Evolutionary conservation across 2,329 filamentous ascomycete genomes (phyloP).

Genomic region (Beauveria pseudobassiana): DNA sequence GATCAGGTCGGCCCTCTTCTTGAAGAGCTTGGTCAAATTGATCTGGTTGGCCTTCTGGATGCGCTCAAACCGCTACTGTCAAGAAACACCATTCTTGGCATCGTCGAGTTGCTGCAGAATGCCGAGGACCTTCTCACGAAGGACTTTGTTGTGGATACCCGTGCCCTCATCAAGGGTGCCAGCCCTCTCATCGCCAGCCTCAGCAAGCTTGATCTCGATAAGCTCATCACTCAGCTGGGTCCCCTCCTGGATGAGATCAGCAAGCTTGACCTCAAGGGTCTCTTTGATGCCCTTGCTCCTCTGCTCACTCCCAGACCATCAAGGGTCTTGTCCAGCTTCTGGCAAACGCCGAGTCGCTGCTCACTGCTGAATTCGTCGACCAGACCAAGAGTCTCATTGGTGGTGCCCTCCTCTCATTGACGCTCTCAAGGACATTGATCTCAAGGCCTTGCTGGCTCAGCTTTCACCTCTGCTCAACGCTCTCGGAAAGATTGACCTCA

Average conservation of each 20-base stretch:
- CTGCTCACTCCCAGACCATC: conserved; percentile 22
- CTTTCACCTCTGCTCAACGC: conserved; percentile 24
- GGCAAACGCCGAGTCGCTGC: conserved; percentile 22
- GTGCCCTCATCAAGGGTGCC: conserved; percentile 21
- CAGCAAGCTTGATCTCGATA: conserved; percentile 12
- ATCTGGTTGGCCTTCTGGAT: conserved; percentile 22
- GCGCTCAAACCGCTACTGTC: conserved; percentile 25
- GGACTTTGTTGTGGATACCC: conserved; percentile 21
- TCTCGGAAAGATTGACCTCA: conserved; percentile 27
- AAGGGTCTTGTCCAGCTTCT: conserved; percentile 25
- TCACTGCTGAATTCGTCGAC: conserved; percentile 22
- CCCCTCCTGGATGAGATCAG: conserved; percentile 21
- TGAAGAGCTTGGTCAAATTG: conserved; percentile 21
- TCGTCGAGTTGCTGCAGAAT: conserved; percentile 28
- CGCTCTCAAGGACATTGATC: conserved; percentile 15
- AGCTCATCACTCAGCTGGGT: conserved; percentile 13
- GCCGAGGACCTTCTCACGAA: conserved; percentile 22
- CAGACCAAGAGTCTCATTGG: conserved; percentile 21
- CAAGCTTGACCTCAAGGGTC: conserved; percentile 23
- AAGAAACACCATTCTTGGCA: conserved; percentile 22
- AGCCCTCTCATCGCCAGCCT: conserved; percentile 22
- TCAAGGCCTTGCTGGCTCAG: conserved; percentile 20
- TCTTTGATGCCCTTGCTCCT: conserved; percentile 21
- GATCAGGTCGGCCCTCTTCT: conserved; percentile 18
- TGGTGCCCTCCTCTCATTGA: conserved; percentile 17